Conservation (phyloP, 768 basidiomycete species). For the Suillus tomentosus region DNA sequence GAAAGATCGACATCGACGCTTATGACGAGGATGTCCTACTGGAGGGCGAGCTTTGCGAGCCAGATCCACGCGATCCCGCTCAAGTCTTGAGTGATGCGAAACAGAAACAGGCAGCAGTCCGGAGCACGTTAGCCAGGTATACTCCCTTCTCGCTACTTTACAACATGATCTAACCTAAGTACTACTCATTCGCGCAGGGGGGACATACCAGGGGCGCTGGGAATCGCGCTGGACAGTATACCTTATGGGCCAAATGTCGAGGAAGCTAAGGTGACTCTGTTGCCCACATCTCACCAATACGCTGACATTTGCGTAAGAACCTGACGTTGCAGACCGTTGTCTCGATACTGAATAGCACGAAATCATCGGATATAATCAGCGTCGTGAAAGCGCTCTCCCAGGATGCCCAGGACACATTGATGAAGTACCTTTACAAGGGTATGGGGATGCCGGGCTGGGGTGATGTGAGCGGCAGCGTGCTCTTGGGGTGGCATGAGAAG, state of each 20-base stretch:
- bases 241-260: slow-evolving; percentile 90
- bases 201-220: slow-evolving; percentile 75
- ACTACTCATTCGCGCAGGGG: slow-evolving; percentile 48
- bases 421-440: slow-evolving; percentile 99
- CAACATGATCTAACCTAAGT: slow-evolving; percentile 5
- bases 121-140: slow-evolving; percentile 74
- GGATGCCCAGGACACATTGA: slow-evolving; percentile 78
- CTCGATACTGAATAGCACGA: slow-evolving; percentile 92
- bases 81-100: slow-evolving; percentile 78
- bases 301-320: slow-evolving; percentile 46
- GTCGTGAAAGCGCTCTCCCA: slow-evolving; percentile 73
- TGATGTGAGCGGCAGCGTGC: slow-evolving; percentile 65
- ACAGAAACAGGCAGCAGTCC: slow-evolving; percentile 69
- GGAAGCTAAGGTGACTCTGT: slow-evolving; percentile 79
- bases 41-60: slow-evolving; percentile 83
- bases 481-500: slow-evolving; percentile 94
- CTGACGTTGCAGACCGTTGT: slow-evolving; percentile 79
- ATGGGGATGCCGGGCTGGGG: slow-evolving; percentile 71
- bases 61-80: slow-evolving; percentile 78
- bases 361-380: slow-evolving; percentile 79
- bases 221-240: slow-evolving; percentile 68
- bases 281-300: neutral
- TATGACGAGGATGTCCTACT: slow-evolving; percentile 90
- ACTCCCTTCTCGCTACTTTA: neutral
- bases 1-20: slow-evolving; percentile 92